Conservation (phyloP, 805 yeast genomes). For the Sungouiozyma ichnusensis region DNA sequence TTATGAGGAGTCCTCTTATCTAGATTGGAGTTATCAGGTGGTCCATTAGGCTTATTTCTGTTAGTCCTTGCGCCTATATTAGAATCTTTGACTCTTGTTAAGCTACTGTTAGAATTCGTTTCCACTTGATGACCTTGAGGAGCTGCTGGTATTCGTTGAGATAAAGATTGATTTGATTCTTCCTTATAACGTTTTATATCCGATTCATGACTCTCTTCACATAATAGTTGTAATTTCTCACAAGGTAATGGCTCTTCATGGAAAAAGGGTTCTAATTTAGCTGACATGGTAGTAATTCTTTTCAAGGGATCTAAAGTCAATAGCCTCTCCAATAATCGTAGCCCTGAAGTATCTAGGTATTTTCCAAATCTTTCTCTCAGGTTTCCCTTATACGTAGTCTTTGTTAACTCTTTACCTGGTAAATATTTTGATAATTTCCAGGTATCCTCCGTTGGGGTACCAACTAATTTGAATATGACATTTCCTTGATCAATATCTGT, state of each 20-base stretch:
- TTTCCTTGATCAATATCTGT: slow-evolving; percentile 85
- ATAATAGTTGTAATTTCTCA: slow-evolving; percentile 44
- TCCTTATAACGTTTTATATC: slow-evolving; percentile 53
- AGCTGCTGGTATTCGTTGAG: slow-evolving; percentile 27
- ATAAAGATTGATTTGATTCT: slow-evolving; percentile 28
- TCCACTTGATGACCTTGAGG: slow-evolving; percentile 26
- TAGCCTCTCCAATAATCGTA: slow-evolving; percentile 49
- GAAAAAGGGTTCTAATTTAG: slow-evolving; percentile 63
- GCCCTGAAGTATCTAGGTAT: slow-evolving; percentile 32
- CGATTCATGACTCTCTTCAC: slow-evolving; percentile 83
- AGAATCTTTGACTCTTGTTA: neutral
- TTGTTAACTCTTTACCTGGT: slow-evolving; percentile 39
- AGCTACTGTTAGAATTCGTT: neutral
- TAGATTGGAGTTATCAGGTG: neutral
- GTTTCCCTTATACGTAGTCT: slow-evolving; percentile 29
- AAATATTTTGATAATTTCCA: slow-evolving; percentile 55
- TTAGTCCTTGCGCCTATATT: neutral
- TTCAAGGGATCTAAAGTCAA: slow-evolving; percentile 59
- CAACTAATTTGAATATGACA: slow-evolving; percentile 68
- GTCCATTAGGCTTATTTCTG: neutral
- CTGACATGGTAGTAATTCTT: slow-evolving; percentile 72
- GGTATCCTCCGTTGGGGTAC: slow-evolving; percentile 54
- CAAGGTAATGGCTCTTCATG: slow-evolving; percentile 57
- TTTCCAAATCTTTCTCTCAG: slow-evolving; percentile 40
- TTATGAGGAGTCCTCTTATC: neutral